phyloP scores from a whole-genome alignment of 78 protist genomes.

The Dictyostelium brefeldianum region DNA sequence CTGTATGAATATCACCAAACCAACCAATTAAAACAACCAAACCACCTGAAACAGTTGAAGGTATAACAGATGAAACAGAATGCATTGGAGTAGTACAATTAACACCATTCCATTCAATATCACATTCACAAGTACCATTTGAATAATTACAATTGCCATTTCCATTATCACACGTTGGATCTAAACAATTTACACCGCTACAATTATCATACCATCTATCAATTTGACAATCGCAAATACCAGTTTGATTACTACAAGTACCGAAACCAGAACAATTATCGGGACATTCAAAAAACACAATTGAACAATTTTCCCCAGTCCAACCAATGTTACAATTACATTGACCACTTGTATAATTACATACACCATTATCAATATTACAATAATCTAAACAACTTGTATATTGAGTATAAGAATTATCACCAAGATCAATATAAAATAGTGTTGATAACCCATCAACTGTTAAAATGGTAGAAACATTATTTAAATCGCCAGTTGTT shows the following conservation, averaged over 20 bases:
- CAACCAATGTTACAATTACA: background rate
- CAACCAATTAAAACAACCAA: background rate
- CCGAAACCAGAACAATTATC: background rate
- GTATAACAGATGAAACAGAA: background rate
- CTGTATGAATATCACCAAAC: background rate
- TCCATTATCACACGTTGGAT: background rate
- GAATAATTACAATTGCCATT: background rate
- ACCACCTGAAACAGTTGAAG: background rate
- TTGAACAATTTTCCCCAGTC: background rate
- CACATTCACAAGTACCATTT: background rate
- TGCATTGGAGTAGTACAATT: conserved; percentile 7
- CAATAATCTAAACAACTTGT: background rate
- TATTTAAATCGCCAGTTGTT: background rate
- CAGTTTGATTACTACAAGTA: background rate
- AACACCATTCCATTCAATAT: background rate
- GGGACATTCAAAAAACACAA: background rate
- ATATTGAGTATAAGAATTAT: background rate
- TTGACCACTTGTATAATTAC: background rate
- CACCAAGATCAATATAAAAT: background rate
- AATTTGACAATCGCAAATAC: background rate
- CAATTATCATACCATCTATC: background rate
- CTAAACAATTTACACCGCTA: background rate
- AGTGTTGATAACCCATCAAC: background rate
- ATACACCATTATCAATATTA: background rate
- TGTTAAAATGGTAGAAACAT: background rate